Conservation (phyloP, 2,329 filamentous ascomycete genomes). For the Scedosporium dehoogii region DNA sequence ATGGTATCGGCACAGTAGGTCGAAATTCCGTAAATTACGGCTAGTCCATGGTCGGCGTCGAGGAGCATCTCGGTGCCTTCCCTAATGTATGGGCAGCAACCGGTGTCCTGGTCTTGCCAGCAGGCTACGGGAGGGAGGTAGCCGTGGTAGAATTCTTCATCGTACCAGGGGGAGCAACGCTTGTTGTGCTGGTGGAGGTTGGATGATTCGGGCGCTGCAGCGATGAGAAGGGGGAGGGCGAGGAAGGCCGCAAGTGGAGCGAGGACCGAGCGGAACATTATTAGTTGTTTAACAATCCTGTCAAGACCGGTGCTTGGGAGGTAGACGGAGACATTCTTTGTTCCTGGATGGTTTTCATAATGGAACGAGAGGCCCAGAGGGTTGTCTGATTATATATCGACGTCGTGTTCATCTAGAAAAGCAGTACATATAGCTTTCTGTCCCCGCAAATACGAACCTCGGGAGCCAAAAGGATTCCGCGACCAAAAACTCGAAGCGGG, state of each 20-base stretch:
- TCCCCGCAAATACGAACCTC: too few relatives aligned
- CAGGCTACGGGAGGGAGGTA: slow-evolving; percentile 17
- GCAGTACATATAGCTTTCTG: too few relatives aligned
- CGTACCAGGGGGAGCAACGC: slow-evolving; percentile 14
- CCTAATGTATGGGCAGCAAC: slow-evolving; percentile 13
- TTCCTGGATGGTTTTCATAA: neutral
- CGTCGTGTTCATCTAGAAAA: too few relatives aligned
- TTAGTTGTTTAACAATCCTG: neutral
- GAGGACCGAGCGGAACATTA: neutral
- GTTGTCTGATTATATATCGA: neutral
- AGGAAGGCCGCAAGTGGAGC: neutral
- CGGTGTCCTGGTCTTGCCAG: slow-evolving; percentile 16
- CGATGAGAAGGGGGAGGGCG: neutral
- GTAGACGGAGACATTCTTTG: neutral
- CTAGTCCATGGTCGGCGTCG: slow-evolving; percentile 11
- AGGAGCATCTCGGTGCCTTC: slow-evolving; percentile 12
- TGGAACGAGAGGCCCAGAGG: neutral
- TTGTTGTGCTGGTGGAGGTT: slow-evolving; percentile 8
- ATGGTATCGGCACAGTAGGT: slow-evolving; percentile 13
- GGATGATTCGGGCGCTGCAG: neutral
- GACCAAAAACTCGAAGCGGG: too few relatives aligned
- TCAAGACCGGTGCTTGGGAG: neutral
- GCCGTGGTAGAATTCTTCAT: slow-evolving; percentile 13
- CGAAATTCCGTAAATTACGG: slow-evolving; percentile 14
- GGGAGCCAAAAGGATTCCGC: too few relatives aligned